Percentiles rank a stretch among this genome's conserved stretches.
phyloP scores from a whole-genome alignment of 495 filamentous ascomycete genomes.

The Immersiella caudata region DNA sequence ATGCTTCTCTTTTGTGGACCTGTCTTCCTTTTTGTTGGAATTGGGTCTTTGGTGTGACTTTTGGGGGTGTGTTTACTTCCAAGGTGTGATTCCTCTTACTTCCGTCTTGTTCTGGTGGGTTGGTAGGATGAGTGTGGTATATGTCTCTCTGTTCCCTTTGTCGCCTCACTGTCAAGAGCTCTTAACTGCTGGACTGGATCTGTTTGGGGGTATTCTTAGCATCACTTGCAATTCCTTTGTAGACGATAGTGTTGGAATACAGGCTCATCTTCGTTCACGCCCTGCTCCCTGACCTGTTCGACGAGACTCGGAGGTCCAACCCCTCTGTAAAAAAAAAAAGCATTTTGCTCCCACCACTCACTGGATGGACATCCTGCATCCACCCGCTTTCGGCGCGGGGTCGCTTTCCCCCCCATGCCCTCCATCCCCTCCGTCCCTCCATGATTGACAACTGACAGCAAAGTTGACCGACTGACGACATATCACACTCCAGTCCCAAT shows the following conservation, averaged over 20 bases:
- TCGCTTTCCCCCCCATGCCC: neutral
- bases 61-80: neutral
- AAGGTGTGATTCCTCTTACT: neutral
- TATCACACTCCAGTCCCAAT: neutral
- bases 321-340: too few relatives aligned
- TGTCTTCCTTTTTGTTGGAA: too few relatives aligned
- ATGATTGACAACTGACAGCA: too few relatives aligned
- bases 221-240: neutral
- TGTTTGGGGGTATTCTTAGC: neutral
- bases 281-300: neutral
- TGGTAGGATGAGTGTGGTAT: neutral
- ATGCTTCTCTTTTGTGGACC: neutral
- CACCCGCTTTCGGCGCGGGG: neutral
- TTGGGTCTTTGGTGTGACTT: neutral
- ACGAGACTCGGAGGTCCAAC: too few relatives aligned
- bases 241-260: neutral
- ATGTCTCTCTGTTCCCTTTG: neutral
- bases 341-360: too few relatives aligned
- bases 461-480: slow-evolving; percentile 6
- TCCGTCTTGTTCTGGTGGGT: neutral
- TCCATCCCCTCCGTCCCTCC: neutral
- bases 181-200: too few relatives aligned
- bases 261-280: neutral
- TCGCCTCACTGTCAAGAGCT: neutral
- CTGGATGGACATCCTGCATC: too few relatives aligned